These are phyloP conservation scores for Leptosphaerulina australis DNA, from an alignment of 2,329 filamentous ascomycete genomes.

Conservation along the genomic window DNA sequence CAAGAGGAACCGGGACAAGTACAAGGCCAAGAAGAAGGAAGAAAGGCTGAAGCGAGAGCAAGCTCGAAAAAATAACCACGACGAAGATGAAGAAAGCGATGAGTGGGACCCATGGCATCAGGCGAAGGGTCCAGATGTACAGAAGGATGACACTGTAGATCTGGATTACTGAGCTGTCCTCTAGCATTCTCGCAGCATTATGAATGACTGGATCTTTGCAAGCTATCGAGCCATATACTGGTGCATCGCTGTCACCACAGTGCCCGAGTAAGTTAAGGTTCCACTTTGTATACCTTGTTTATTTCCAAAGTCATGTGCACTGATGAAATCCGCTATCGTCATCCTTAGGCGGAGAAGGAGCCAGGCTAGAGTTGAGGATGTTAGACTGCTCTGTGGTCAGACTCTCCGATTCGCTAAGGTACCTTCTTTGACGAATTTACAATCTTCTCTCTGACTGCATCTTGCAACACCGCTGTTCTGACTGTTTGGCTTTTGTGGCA, in stretches of 20 bases:
- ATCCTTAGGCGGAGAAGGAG: constrained; percentile 84
- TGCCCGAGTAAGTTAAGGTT: too few relatives aligned
- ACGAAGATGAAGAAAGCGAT: constrained; percentile 40
- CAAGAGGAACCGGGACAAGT: constrained; percentile 32
- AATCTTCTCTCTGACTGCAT: constrained; percentile 49
- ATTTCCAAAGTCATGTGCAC: constrained; percentile 40
- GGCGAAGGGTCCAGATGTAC: constrained; percentile 53
- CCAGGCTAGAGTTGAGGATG: constrained; percentile 31
- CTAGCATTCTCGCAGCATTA: too few relatives aligned
- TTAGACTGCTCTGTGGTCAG: constrained; percentile 28
- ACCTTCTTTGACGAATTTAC: constrained; percentile 39
- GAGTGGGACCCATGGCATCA: constrained; percentile 54
- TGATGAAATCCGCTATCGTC: constrained; percentile 95
- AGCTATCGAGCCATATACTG: too few relatives aligned
- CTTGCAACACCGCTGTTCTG: background rate
- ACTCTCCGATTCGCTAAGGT: constrained; percentile 28
- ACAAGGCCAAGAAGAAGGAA: constrained; percentile 35
- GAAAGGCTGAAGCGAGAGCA: constrained; percentile 27
- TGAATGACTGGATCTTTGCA: too few relatives aligned
- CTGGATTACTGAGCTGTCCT: constrained; percentile 54
- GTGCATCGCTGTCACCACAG: too few relatives aligned
- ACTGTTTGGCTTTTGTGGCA: background rate
- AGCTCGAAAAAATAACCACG: constrained; percentile 21
- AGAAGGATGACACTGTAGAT: constrained; percentile 47
- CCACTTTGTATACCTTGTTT: constrained; percentile 11